Conservation (phyloP, 2,329 filamentous ascomycete species). For the Myriosclerotinia duriaeana region DNA sequence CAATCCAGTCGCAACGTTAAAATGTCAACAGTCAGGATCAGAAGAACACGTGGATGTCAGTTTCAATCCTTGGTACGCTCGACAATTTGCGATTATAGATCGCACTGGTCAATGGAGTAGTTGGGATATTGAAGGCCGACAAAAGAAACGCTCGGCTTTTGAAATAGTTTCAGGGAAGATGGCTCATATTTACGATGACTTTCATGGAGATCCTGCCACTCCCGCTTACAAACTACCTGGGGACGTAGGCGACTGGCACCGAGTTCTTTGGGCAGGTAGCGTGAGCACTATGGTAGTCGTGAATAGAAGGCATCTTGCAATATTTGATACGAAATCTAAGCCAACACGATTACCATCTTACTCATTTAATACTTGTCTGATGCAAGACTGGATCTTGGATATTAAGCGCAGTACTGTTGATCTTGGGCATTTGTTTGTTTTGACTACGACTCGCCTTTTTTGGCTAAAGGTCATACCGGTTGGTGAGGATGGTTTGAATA, state of each 20-base stretch:
- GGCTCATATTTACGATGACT: constrained; percentile 35
- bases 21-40: constrained; percentile 53
- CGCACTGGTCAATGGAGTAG: constrained; percentile 64
- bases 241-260: constrained; percentile 47
- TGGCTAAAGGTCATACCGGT: constrained; percentile 37
- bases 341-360: constrained; percentile 30
- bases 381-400: constrained; percentile 56
- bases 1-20: constrained; percentile 56
- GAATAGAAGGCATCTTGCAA: constrained; percentile 42
- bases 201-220: constrained; percentile 15
- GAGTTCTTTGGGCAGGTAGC: constrained; percentile 50
- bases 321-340: constrained; percentile 37
- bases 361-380: constrained; percentile 28
- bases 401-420: constrained; percentile 50
- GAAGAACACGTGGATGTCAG: constrained; percentile 59
- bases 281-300: constrained; percentile 49
- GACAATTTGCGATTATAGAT: constrained; percentile 67
- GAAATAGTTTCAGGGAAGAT: constrained; percentile 30
- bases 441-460: constrained; percentile 47
- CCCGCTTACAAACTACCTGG: constrained; percentile 15
- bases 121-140: constrained; percentile 51
- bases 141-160: constrained; percentile 24
- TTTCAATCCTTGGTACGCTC: constrained; percentile 61
- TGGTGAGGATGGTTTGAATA: constrained; percentile 24
- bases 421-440: constrained; percentile 54